Conservation (phyloP, 805 yeast genomes). For the Zygotorulaspora florentina region DNA sequence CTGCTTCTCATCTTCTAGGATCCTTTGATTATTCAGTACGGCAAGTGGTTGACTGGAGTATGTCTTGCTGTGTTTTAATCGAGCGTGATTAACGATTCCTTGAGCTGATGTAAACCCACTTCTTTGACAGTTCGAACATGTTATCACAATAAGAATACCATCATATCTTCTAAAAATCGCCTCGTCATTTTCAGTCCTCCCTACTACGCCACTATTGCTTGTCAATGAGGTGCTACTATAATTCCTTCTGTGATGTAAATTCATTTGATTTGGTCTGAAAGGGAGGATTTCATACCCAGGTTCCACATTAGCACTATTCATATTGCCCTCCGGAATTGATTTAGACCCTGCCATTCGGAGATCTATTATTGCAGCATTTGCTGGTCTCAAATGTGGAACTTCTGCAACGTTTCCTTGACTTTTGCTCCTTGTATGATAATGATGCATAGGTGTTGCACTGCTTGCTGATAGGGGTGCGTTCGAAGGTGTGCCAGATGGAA, state of each 20-base stretch:
- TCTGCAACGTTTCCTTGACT: conserved; percentile 25
- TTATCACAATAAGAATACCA: conserved; percentile 62
- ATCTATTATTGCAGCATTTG: conserved; percentile 20
- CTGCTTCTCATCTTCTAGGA: conserved; percentile 35
- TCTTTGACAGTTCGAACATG: conserved; percentile 64
- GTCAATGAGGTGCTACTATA: conserved; percentile 38
- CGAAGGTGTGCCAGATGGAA: conserved; percentile 5
- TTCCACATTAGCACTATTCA: not conserved
- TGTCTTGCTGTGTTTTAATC: conserved; percentile 69
- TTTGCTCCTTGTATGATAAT: conserved; percentile 35
- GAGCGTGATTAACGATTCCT: conserved; percentile 72
- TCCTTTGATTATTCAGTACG: conserved; percentile 60
- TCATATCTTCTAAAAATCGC: conserved; percentile 66
- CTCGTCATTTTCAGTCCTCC: conserved; percentile 36
- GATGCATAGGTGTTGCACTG: conserved; percentile 20
- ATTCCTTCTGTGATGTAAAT: conserved; percentile 31
- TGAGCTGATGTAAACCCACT: conserved; percentile 74
- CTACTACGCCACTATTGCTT: conserved; percentile 47
- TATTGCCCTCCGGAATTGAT: conserved; percentile 7
- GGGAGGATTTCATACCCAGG: conserved; percentile 13
- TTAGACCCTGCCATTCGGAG: conserved; percentile 18
- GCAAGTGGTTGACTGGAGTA: conserved; percentile 72
- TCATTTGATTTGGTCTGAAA: conserved; percentile 23
- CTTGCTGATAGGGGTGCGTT: conserved; percentile 13
- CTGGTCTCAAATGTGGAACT: conserved; percentile 16